Base-by-base conservation (phyloP, 2,329 filamentous ascomycete genomes). In the Zymoseptoria tritici region DNA sequence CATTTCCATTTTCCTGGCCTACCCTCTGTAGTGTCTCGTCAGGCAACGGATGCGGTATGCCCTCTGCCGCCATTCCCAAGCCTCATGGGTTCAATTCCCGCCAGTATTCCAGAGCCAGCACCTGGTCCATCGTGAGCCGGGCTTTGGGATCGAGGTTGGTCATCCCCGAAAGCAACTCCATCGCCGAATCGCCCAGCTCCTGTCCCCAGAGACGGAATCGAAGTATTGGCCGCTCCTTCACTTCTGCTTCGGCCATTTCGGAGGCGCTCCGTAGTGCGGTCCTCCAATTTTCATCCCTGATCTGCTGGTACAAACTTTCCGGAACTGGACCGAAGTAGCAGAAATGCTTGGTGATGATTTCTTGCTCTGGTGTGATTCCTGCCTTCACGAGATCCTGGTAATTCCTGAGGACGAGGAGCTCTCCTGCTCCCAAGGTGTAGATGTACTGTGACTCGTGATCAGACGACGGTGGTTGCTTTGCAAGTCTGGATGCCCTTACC, bases 81-180 rank as follows among this genome's bases (percentile, higher is more conserved):
- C 5, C 26, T 29, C 26, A 29, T 29, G 26, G 26, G 26, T 2
- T 9, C 8, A 29, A 1, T 11, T 50, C 46, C 46, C 16, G 20
- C 71, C 72, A 75, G 66, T 66, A 74, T 24, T 46, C 57, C 71
- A 72, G 69, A 52, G 53, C 61, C 62, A 75, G 60, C 42, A 76
- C 70, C 60, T 75, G 66, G 21, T 71, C 46, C 62, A 74, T 74
- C 49, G 66, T 73, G 59, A 61, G 61, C 64, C 72, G 69, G 61
- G 69, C 69, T 51, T 57, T 63, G 19, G 70, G 74, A 56, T 75
- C 68, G 24, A 64, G 64, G 57, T 69, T 72, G 52, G 62, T 72
- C 70, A 72, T 76, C 61, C 64, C 63, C 62, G 67, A 69, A 66
- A 76, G 70, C 70, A 76, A 64, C 24, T 71, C 63, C 55, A 70